A percentile compares a stretch with the other conserved stretches of the same genome.
Evolutionary conservation across 2,329 filamentous ascomycete species (phyloP).

Genomic region (Ceratocystis colombiana): DNA sequence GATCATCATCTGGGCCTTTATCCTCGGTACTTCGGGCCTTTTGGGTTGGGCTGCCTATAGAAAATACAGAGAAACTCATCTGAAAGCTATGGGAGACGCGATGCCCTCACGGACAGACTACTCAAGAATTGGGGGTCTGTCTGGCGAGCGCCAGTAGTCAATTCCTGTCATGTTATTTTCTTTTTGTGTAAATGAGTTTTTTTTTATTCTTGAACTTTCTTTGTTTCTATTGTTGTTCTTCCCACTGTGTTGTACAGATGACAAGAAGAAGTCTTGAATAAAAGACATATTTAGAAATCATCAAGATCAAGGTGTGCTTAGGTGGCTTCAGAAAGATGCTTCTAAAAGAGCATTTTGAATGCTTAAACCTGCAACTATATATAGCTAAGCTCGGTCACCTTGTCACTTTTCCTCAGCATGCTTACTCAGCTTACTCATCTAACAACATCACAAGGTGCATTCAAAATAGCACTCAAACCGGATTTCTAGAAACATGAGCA

Average conservation of each 20-base stretch:
- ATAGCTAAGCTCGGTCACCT: too few species aligned
- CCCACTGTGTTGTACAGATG: neutral
- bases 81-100: neutral
- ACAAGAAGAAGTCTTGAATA: neutral
- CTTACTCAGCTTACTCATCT: too few species aligned
- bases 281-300: too few species aligned
- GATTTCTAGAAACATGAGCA: neutral
- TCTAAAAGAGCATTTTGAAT: too few species aligned
- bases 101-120: conserved; percentile 18
- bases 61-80: conserved; percentile 13
- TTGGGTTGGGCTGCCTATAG: conserved; percentile 48
- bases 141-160: neutral
- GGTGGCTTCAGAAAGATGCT: too few species aligned
- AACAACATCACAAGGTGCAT: too few species aligned
- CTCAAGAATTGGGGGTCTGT: conserved; percentile 10
- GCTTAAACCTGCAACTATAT: too few species aligned
- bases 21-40: conserved; percentile 48
- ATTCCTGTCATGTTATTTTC: neutral
- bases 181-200: neutral
- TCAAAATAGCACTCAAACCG: neutral
- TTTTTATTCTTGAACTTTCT: neutral
- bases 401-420: too few species aligned
- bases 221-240: neutral
- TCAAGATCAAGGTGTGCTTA: too few species aligned
- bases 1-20: conserved; percentile 56